Evolutionary conservation across 1,284 basidiomycete genomes (phyloP).

Genomic region (Apiotrichum laibachii): DNA sequence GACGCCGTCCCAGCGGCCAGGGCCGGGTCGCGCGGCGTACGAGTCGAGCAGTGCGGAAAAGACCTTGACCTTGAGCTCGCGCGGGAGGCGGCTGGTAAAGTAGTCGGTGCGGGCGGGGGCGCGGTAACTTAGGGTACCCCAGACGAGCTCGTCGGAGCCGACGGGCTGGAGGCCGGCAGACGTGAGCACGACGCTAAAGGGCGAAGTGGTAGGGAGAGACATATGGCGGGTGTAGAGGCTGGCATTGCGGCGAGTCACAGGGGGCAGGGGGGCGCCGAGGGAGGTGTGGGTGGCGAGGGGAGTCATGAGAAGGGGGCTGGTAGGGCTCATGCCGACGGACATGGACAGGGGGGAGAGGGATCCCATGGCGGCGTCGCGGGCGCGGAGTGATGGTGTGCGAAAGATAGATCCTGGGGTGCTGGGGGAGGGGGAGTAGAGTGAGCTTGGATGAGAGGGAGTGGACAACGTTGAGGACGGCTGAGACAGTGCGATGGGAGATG

Average conservation of each 20-base stretch:
- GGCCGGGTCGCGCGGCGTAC: slow-evolving; percentile 57
- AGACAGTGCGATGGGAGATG: background rate
- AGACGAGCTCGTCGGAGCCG: slow-evolving; percentile 20
- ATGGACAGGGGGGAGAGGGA: no score
- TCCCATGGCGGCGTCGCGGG: no score
- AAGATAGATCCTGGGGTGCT: background rate
- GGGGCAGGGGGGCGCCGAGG: background rate
- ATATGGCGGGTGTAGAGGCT: background rate
- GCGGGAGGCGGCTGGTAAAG: slow-evolving; percentile 60
- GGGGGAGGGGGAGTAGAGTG: background rate
- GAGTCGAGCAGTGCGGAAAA: slow-evolving; percentile 51
- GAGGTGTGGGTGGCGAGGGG: background rate
- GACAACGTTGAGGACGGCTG: background rate
- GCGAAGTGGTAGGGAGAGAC: background rate
- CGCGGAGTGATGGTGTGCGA: background rate
- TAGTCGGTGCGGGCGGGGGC: slow-evolving; percentile 13
- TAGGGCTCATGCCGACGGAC: no score
- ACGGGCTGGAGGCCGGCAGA: slow-evolving; percentile 18
- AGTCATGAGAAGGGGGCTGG: background rate
- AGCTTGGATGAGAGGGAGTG: background rate
- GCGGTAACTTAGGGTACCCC: slow-evolving; percentile 23
- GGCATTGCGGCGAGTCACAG: background rate
- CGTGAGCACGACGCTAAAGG: slow-evolving; percentile 17
- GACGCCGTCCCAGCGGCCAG: slow-evolving; percentile 65
- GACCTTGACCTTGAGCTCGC: slow-evolving; percentile 69